Conservation (phyloP, 139 green algal species). For the Trebouxia sp. region DNA sequence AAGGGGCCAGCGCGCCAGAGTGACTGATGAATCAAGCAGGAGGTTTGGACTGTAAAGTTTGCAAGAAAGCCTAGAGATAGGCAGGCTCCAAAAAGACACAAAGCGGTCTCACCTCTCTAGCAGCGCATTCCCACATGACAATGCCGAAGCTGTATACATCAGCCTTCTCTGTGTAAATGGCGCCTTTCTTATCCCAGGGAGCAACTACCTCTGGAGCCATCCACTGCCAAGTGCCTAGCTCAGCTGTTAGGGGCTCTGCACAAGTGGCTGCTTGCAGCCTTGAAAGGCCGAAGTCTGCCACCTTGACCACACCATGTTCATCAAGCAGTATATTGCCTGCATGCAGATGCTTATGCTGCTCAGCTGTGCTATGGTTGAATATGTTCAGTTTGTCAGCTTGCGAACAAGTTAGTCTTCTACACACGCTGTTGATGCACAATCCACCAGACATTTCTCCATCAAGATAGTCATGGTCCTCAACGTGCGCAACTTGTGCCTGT, state of each 20-base stretch:
- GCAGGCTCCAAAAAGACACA: too few relatives aligned
- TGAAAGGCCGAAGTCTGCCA: constrained; percentile 59
- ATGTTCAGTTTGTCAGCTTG: too few relatives aligned
- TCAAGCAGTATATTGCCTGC: constrained; percentile 71
- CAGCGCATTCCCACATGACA: constrained; percentile 71
- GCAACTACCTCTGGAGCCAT: constrained; percentile 71
- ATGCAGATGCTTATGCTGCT: not conserved
- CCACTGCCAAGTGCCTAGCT: constrained; percentile 66
- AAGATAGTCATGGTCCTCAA: too few relatives aligned
- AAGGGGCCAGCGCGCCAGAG: too few relatives aligned
- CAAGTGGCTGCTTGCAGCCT: constrained; percentile 19
- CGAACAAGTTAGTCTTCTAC: too few relatives aligned
- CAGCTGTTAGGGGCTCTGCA: constrained; percentile 45
- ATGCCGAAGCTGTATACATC: constrained; percentile 70
- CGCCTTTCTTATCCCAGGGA: constrained; percentile 34
- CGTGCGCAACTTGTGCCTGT: too few relatives aligned
- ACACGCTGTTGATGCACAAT: too few relatives aligned
- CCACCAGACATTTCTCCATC: too few relatives aligned
- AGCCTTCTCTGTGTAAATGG: constrained; percentile 68
- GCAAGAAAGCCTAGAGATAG: too few relatives aligned
- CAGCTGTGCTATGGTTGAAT: too few relatives aligned
- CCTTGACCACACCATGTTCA: constrained; percentile 27
- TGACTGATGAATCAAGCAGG: too few relatives aligned
- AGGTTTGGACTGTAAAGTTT: too few relatives aligned
- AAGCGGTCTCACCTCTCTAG: constrained; percentile 18